A percentile compares a stretch with the other conserved stretches of the same genome.
phyloP scores from a whole-genome alignment of 108 stramenopile species.

The Phaeodactylum tricornutum region DNA sequence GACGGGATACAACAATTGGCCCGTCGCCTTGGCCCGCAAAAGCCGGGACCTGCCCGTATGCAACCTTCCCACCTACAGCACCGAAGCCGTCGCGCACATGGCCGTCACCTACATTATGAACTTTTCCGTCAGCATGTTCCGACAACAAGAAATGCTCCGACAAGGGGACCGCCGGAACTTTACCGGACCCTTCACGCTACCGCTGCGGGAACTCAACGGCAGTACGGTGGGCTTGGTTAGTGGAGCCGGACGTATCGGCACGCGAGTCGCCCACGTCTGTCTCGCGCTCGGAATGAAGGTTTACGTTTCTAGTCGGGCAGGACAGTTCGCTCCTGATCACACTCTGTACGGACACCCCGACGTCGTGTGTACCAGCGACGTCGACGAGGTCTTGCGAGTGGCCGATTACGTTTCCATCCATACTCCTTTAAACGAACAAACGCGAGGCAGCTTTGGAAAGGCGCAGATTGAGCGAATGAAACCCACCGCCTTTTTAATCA shows the following conservation, averaged over 20 bases:
- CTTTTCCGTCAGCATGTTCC: constrained; percentile 66
- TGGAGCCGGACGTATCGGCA: constrained; percentile 83
- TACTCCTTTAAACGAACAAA: constrained; percentile 77
- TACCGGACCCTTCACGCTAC: constrained; percentile 56
- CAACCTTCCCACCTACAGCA: constrained; percentile 78
- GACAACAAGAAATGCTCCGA: constrained; percentile 57
- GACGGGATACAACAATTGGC: constrained; percentile 88
- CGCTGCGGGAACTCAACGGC: constrained; percentile 58
- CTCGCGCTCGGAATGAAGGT: constrained; percentile 83
- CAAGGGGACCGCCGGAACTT: constrained; percentile 56
- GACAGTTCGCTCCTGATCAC: constrained; percentile 43
- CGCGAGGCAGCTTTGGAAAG: constrained; percentile 63
- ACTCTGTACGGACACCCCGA: constrained; percentile 33
- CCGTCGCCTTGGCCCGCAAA: constrained; percentile 31
- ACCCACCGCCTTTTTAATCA: constrained; percentile 80
- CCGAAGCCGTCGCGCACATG: constrained; percentile 83
- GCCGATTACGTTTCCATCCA: constrained; percentile 83
- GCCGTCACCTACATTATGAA: constrained; percentile 83
- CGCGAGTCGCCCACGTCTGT: constrained; percentile 69
- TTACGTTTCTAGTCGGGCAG: constrained; percentile 53
- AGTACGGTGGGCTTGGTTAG: constrained; percentile 83
- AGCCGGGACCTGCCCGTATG: constrained; percentile 40
- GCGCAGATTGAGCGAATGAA: constrained; percentile 73
- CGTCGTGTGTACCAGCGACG: constrained; percentile 42
- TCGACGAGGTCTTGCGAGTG: constrained; percentile 37